A percentile compares a stretch with the other conserved stretches of the same genome.
Conservation (phyloP, 768 basidiomycete species). For the Lactarius pseudohatsudake region DNA sequence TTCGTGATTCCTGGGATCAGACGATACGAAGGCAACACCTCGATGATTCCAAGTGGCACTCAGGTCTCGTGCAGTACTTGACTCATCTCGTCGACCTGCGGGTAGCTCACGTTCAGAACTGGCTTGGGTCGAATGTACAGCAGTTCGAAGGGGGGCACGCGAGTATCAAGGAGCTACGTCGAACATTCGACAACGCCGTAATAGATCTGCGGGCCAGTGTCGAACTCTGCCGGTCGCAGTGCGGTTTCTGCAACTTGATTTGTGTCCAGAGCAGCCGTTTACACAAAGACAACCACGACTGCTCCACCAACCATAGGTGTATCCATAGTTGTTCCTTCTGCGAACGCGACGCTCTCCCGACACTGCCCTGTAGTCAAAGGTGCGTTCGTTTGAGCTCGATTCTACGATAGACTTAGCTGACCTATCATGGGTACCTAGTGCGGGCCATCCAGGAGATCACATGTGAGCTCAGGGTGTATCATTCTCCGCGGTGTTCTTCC, state of each 20-base stretch:
- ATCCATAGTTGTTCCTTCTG: background rate
- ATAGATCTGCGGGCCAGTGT: background rate
- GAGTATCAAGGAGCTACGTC: background rate
- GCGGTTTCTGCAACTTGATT: background rate
- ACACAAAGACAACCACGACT: background rate
- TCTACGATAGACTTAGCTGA: rapidly evolving
- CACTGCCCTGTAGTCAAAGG: background rate
- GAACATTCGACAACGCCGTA: background rate
- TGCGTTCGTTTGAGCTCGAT: background rate
- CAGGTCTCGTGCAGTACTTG: constrained; percentile 41
- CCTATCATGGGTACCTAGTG: background rate
- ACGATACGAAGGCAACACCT: constrained; percentile 35
- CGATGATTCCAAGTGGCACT: constrained; percentile 45
- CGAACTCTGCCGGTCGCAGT: background rate
- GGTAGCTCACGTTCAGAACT: constrained; percentile 49
- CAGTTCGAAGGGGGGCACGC: constrained; percentile 42
- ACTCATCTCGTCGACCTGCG: constrained; percentile 43
- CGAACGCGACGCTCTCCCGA: background rate
- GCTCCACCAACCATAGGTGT: background rate
- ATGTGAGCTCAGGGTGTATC: too few relatives aligned
- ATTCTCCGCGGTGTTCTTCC: too few relatives aligned
- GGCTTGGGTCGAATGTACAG: constrained; percentile 49
- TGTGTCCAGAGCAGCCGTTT: background rate
- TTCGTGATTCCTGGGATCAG: constrained; percentile 36
- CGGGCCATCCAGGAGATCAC: background rate